These are phyloP conservation scores for Cercospora sp. DNA, from an alignment of 2,329 filamentous ascomycete species.

Conservation along the genomic window DNA sequence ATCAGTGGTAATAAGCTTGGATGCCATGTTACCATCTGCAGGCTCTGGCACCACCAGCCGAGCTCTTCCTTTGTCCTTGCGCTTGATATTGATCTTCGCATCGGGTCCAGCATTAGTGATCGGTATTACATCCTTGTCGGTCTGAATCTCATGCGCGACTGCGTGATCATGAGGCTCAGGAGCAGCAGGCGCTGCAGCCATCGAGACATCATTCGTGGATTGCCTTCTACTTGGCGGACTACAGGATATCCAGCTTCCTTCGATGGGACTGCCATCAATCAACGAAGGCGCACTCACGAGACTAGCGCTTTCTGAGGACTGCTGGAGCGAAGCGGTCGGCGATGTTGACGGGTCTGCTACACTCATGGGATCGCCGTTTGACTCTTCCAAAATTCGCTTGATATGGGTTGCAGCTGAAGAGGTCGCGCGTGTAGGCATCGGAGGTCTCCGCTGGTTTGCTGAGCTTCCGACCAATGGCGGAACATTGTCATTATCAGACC, in stretches of 20 bases:
- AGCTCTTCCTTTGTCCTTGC: constrained; percentile 31
- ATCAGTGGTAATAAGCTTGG: constrained; percentile 10
- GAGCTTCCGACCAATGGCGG: constrained; percentile 8
- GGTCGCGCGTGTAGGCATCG: constrained; percentile 50
- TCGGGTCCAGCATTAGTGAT: constrained; percentile 41
- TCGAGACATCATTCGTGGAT: not conserved
- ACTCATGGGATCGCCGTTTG: constrained; percentile 21
- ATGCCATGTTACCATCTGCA: constrained; percentile 16
- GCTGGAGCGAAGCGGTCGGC: not conserved
- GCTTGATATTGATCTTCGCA: constrained; percentile 39
- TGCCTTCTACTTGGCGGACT: constrained; percentile 13
- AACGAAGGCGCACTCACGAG: constrained; percentile 16
- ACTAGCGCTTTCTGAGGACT: constrained; percentile 15
- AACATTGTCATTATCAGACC: not conserved
- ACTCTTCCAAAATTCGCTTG: constrained; percentile 51
- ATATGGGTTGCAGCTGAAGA: constrained; percentile 52
- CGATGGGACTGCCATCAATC: constrained; percentile 9
- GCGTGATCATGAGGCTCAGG: not conserved
- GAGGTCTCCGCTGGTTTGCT: constrained; percentile 39
- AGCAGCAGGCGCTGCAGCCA: not conserved
- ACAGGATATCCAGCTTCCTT: constrained; percentile 23
- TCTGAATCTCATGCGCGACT: constrained; percentile 17
- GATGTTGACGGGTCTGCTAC: constrained; percentile 6
- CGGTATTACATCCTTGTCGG: constrained; percentile 34
- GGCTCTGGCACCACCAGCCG: constrained; percentile 34